Percentiles rank a stretch among this genome's conserved stretches.
Conservation (phyloP, 2,329 filamentous ascomycete genomes). For the Chaetomiaceae sp. region DNA sequence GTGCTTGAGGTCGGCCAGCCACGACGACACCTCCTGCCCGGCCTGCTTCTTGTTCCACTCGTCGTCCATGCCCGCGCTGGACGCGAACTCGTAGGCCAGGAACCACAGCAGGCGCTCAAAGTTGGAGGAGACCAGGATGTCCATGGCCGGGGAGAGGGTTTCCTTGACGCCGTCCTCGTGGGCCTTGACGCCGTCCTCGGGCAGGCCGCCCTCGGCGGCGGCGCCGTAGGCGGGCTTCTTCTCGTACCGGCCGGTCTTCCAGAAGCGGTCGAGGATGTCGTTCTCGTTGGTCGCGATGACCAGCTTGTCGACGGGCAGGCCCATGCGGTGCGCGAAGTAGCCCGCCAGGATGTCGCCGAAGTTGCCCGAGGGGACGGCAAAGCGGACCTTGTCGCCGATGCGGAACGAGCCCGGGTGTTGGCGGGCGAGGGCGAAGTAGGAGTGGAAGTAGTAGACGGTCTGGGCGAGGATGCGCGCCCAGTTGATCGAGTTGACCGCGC, state of each 20-base stretch:
- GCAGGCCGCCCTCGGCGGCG: slow-evolving; percentile 57
- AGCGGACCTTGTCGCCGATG: slow-evolving; percentile 65
- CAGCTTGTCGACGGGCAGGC: slow-evolving; percentile 74
- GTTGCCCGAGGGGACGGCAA: slow-evolving; percentile 91
- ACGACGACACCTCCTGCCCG: slow-evolving; percentile 68
- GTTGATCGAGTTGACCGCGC: slow-evolving; percentile 95
- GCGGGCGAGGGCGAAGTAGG: slow-evolving; percentile 74
- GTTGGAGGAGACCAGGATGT: slow-evolving; percentile 93
- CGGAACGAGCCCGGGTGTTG: slow-evolving; percentile 53
- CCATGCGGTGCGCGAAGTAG: slow-evolving; percentile 64
- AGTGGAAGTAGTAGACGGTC: slow-evolving; percentile 94
- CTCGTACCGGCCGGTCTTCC: slow-evolving; percentile 82
- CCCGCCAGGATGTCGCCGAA: slow-evolving; percentile 93
- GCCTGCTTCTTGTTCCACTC: slow-evolving; percentile 62
- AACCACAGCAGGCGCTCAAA: slow-evolving; percentile 96
- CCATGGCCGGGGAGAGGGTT: slow-evolving; percentile 93
- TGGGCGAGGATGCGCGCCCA: slow-evolving; percentile 92
- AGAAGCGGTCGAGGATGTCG: slow-evolving; percentile 94
- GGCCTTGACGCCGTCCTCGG: slow-evolving; percentile 54
- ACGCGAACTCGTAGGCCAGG: slow-evolving; percentile 67
- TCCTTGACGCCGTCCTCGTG: slow-evolving; percentile 76
- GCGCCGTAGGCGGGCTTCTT: slow-evolving; percentile 63
- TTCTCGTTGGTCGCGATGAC: slow-evolving; percentile 96
- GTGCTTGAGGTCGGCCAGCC: slow-evolving; percentile 75
- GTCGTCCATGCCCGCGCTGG: slow-evolving; percentile 54